These are phyloP conservation scores for Trichoderma polysporum DNA, from an alignment of 2,329 filamentous ascomycete genomes.

Conservation along the genomic window DNA sequence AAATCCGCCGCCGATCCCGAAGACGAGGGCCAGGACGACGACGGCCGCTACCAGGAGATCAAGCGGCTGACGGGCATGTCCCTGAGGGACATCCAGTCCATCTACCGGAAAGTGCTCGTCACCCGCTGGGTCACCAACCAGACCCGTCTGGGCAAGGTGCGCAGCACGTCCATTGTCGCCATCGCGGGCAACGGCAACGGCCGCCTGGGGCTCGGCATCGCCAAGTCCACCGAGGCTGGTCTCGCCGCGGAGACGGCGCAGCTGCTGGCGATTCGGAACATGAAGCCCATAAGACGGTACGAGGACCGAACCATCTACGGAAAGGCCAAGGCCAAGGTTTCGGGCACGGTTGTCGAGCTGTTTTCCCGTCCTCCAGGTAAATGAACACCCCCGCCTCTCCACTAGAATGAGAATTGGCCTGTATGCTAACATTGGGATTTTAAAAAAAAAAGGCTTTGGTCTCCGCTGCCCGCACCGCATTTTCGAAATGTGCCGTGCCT, in stretches of 20 bases:
- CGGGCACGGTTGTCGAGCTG: conserved; percentile 81
- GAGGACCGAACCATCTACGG: conserved; percentile 92
- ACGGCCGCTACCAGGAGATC: conserved; percentile 50
- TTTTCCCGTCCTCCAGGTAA: conserved; percentile 83
- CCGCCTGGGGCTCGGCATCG: conserved; percentile 82
- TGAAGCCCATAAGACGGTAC: conserved; percentile 88
- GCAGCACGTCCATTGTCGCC: conserved; percentile 70
- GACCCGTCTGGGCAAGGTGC: conserved; percentile 93
- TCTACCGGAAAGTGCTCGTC: conserved; percentile 73
- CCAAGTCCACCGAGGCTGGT: conserved; percentile 74
- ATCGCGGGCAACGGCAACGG: conserved; percentile 88
- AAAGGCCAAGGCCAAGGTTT: conserved; percentile 78
- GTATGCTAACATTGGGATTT: conserved; percentile 5
- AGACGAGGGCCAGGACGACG: conserved; percentile 52
- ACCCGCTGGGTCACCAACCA: conserved; percentile 79
- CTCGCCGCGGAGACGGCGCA: conserved; percentile 71
- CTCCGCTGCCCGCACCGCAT: conserved; percentile 88
- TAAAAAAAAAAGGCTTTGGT: conserved; percentile 70
- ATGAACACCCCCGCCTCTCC: conserved; percentile 27
- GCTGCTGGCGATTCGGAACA: conserved; percentile 82
- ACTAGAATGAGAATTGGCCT: neutral
- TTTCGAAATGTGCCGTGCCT: conserved; percentile 88
- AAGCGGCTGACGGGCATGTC: conserved; percentile 56
- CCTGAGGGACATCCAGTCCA: conserved; percentile 49
- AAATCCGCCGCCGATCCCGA: conserved; percentile 49